phyloP scores from a whole-genome alignment of 2,329 filamentous ascomycete species.

The Fusarium nelsonii region DNA sequence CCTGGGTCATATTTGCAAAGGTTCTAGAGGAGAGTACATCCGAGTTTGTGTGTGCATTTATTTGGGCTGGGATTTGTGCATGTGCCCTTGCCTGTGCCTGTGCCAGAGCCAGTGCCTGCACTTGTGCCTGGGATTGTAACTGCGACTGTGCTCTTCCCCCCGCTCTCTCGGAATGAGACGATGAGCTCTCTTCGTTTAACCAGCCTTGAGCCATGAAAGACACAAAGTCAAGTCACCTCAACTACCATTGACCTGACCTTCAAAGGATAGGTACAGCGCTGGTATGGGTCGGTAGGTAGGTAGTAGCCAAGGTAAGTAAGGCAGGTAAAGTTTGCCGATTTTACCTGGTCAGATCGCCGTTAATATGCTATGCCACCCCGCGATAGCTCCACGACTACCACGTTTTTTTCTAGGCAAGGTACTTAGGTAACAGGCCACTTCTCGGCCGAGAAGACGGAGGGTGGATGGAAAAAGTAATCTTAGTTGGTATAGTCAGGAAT shows the following conservation, averaged over 20 bases:
- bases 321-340: conserved; percentile 9
- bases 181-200: conserved; percentile 42
- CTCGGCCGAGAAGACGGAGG: conserved; percentile 40
- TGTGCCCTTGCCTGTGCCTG: background rate
- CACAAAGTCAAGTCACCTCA: background rate
- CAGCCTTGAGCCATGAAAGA: conserved; percentile 38
- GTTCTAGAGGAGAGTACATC: conserved; percentile 19
- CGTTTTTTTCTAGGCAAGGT: conserved; percentile 3
- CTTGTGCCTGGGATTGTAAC: conserved; percentile 4
- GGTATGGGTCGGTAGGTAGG: background rate
- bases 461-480: conserved; percentile 15
- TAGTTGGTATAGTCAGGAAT: conserved; percentile 24
- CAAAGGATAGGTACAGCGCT: background rate
- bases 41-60: conserved; percentile 1
- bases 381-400: conserved; percentile 31
- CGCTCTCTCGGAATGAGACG: conserved; percentile 37
- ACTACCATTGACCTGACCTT: background rate
- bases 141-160: conserved; percentile 13
- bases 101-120: background rate
- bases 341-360: conserved; percentile 26
- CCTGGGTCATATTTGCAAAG: conserved; percentile 14
- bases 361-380: conserved; percentile 13
- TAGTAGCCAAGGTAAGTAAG: conserved; percentile 3
- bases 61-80: conserved; percentile 3
- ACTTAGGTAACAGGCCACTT: conserved; percentile 5